Base-by-base conservation (phyloP, 1,284 basidiomycete genomes). In the Cryptococcus jaspeensis region DNA sequence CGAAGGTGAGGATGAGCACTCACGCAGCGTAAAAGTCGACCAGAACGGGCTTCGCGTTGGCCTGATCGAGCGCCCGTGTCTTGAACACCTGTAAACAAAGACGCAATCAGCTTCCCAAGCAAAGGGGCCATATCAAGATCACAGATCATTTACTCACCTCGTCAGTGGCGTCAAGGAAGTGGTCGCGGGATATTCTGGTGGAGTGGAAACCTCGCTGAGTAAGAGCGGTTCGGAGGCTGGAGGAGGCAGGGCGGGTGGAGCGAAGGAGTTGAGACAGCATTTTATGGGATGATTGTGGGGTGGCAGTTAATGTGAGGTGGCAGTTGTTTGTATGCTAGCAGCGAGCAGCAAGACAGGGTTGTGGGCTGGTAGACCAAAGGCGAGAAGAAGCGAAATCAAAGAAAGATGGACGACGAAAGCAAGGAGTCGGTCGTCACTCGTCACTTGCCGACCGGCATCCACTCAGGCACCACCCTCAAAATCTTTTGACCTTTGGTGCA, bases 11-110 rank as follows among this genome's bases (percentile, higher is more conserved):
- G 20, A 28, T 37, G 40, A 32, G 20, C 18, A 67, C 73, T 63
- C 55, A 74, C 74, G 62, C 62, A 39, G 76, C 76, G 53, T 73
- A 76, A 61, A 78, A 78, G 61, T 78, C 74, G n/a, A 78, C 75
- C 6, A 78, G 61, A 35, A 77, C 63, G 2, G 71, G 70, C 59
- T 73, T 74, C 28, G 63, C 42, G 36, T 50, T 53, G 5, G 58
- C 36, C 18, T 51, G 55, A 16, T 70, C 69, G 35, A 66, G 38
- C 7, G 56, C 64, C 44, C 65, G 56, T 38, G 56, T 52, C 45
- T 61, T 64, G 65, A 73, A 73, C 15, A 42, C 58, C 65, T 70
- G 49, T 1, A 36, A 40, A 12, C 16, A 2, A n/a, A 15, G 40
- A 15, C 23, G 55, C 46, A 54, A 45, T 53, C 25, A 47, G 45